Conservation (phyloP, 768 basidiomycete genomes). For the Russula sp. region DNA sequence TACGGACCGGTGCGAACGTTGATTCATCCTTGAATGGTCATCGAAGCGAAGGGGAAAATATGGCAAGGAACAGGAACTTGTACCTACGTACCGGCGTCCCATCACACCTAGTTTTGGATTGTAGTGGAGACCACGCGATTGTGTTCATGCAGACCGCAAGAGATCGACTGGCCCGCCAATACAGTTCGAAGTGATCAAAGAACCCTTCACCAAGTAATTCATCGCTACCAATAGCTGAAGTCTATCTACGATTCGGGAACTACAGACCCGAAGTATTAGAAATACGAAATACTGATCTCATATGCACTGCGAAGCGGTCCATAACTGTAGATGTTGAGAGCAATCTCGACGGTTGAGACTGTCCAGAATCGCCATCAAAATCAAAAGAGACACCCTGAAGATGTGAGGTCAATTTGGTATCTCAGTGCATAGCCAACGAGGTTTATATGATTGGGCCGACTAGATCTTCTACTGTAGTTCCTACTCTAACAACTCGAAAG, state of each 20-base stretch:
- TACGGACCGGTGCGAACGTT: not conserved
- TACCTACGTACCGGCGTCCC: not conserved
- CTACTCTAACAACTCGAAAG: not conserved
- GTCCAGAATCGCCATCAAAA: not conserved
- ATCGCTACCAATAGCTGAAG: not conserved
- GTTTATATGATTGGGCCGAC: not conserved
- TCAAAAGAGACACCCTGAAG: not conserved
- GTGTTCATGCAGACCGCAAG: not conserved
- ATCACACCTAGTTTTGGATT: not conserved
- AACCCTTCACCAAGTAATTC: not conserved
- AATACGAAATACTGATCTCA: too few species aligned
- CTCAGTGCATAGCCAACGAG: not conserved
- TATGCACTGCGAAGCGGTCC: not conserved
- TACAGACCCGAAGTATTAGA: too few species aligned
- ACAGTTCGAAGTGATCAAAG: not conserved
- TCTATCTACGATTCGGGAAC: not conserved
- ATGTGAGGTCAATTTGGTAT: not conserved
- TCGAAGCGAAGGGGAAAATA: not conserved
- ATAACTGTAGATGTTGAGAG: not conserved
- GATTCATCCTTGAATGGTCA: not conserved
- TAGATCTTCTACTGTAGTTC: not conserved
- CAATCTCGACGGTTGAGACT: not conserved
- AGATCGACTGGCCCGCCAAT: not conserved
- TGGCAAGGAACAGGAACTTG: not conserved
- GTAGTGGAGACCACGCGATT: not conserved